Conservation (phyloP, 129 eudicot genomes). For the Centella asiatica region DNA sequence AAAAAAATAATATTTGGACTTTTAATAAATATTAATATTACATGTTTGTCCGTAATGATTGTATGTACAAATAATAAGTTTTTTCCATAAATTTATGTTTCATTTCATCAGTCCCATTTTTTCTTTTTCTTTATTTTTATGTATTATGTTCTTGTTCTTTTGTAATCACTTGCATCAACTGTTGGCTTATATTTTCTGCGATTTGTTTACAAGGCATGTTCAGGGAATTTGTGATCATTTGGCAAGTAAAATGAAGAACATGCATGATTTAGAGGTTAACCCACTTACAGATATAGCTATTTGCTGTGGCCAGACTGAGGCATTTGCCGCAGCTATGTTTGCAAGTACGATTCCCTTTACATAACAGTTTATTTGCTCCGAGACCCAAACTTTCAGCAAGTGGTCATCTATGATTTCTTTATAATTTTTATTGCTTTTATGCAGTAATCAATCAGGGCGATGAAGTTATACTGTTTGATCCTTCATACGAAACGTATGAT, state of each 20-base stretch:
- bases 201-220: slow-evolving; percentile 54
- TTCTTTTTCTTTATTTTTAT: not conserved
- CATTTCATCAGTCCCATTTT: too few relatives aligned
- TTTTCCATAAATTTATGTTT: too few relatives aligned
- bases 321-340: slow-evolving; percentile 87
- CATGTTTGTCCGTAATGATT: too few relatives aligned
- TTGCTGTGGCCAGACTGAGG: slow-evolving; percentile 97
- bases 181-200: not conserved
- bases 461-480: slow-evolving; percentile 88
- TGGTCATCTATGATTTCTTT: not conserved
- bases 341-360: slow-evolving; percentile 49
- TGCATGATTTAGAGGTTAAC: slow-evolving; percentile 63
- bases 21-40: too few relatives aligned
- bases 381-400: not conserved
- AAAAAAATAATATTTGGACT: too few relatives aligned
- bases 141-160: not conserved
- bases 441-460: slow-evolving; percentile 91
- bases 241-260: slow-evolving; percentile 49
- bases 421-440: slow-evolving; percentile 1
- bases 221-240: slow-evolving; percentile 76
- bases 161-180: not conserved
- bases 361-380: not conserved
- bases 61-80: too few relatives aligned
- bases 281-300: slow-evolving; percentile 75
- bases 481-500: slow-evolving; percentile 73